phyloP scores from a whole-genome alignment of 208 protist genomes.

The Wallacemonas sp. region DNA sequence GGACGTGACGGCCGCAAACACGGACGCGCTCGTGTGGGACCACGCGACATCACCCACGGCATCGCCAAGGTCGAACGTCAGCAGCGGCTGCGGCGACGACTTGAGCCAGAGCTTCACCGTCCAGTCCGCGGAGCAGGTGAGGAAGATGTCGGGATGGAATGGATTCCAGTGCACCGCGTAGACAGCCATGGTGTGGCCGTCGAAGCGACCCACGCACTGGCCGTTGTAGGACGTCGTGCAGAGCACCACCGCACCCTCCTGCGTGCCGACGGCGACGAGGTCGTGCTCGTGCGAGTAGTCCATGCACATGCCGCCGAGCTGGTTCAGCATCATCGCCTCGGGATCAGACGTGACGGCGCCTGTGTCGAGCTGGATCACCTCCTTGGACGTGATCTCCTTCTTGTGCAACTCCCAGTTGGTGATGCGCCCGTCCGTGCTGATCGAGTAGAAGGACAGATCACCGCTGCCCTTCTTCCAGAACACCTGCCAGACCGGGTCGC shows the following conservation, averaged over 20 bases:
- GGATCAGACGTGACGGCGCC: slow-evolving; percentile 74
- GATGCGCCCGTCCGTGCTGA: slow-evolving; percentile 96
- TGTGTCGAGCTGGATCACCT: slow-evolving; percentile 88
- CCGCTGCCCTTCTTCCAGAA: slow-evolving; percentile 61
- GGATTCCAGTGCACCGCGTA: slow-evolving; percentile 96
- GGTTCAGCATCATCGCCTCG: slow-evolving; percentile 83
- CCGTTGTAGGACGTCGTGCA: slow-evolving; percentile 96
- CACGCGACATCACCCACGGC: slow-evolving; percentile 96
- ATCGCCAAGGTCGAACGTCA: slow-evolving; percentile 96
- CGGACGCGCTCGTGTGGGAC: slow-evolving; percentile 96
- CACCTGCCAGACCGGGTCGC: slow-evolving; percentile 96
- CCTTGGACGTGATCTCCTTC: slow-evolving; percentile 94
- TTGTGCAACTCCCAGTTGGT: slow-evolving; percentile 95
- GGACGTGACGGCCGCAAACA: slow-evolving; percentile 96
- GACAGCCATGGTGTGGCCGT: slow-evolving; percentile 93
- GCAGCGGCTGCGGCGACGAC: slow-evolving; percentile 74
- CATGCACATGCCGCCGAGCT: slow-evolving; percentile 95
- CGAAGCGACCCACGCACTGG: slow-evolving; percentile 94
- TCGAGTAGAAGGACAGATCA: slow-evolving; percentile 93
- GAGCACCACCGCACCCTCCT: slow-evolving; percentile 95
- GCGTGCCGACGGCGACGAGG: slow-evolving; percentile 95
- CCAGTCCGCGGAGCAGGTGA: slow-evolving; percentile 97
- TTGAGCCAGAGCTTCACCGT: slow-evolving; percentile 97
- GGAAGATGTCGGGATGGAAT: slow-evolving; percentile 95
- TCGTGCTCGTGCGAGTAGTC: slow-evolving; percentile 93